A percentile compares a stretch with the other conserved stretches of the same genome.
Conservation (phyloP, 2,329 filamentous ascomycete species). For the Aspergillus floridensis region DNA sequence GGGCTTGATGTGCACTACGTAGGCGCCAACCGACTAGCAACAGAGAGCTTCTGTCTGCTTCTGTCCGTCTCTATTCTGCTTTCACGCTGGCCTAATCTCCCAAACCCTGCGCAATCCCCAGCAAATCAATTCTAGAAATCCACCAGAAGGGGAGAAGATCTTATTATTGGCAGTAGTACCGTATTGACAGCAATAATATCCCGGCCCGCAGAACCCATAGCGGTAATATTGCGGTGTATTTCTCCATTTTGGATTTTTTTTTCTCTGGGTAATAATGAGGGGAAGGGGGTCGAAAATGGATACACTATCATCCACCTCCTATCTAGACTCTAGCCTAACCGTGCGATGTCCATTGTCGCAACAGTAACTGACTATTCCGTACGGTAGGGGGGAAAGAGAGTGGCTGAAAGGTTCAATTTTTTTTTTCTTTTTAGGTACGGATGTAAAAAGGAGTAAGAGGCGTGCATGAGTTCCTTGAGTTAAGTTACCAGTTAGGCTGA, state of each 20-base stretch:
- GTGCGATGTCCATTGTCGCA: background rate
- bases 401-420: background rate
- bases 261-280: background rate
- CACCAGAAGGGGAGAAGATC: background rate
- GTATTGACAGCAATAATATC: background rate
- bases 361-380: background rate
- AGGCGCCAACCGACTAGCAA: background rate
- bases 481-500: background rate
- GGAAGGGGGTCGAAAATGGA: background rate
- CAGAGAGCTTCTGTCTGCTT: slow-evolving; percentile 3
- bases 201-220: background rate
- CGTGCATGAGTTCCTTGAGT: background rate
- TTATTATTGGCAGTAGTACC: background rate
- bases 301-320: background rate
- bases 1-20: background rate
- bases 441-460: background rate
- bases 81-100: background rate
- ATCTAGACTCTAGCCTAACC: background rate
- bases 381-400: background rate
- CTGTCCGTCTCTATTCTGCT: slow-evolving; percentile 2
- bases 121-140: background rate
- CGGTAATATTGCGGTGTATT: background rate
- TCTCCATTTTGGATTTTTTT: background rate
- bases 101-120: background rate
- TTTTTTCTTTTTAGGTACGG: background rate